Conservation (phyloP, 129 eudicot genomes). For the Silybum marianum region DNA sequence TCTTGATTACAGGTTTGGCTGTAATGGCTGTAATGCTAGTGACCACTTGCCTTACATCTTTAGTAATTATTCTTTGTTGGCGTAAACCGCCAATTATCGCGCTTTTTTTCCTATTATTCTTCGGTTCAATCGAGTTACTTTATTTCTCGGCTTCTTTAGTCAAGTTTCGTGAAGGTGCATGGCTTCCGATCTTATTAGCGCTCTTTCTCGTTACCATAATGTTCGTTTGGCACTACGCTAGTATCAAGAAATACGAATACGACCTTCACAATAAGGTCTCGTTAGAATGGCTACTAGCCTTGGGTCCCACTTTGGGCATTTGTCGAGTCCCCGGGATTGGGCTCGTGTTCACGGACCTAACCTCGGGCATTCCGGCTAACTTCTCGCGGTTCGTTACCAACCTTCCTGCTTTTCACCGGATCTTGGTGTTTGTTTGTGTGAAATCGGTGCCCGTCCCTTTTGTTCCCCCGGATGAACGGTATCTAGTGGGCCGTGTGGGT, state of each 20-base stretch:
- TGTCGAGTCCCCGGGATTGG: slow-evolving; percentile 91
- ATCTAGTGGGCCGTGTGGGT: slow-evolving; percentile 81
- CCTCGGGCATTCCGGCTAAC: slow-evolving; percentile 88
- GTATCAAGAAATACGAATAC: slow-evolving; percentile 70
- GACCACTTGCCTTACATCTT: slow-evolving; percentile 82
- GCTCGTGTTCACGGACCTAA: slow-evolving; percentile 78
- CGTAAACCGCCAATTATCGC: slow-evolving; percentile 77
- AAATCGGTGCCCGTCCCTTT: slow-evolving; percentile 87
- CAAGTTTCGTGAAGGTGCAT: slow-evolving; percentile 86
- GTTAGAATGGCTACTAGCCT: slow-evolving; percentile 85
- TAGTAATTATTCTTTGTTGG: slow-evolving; percentile 89
- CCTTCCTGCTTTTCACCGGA: slow-evolving; percentile 87
- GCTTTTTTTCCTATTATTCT: slow-evolving; percentile 64
- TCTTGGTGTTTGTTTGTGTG: slow-evolving; percentile 78
- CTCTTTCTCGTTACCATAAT: slow-evolving; percentile 76
- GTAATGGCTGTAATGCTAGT: slow-evolving; percentile 95
- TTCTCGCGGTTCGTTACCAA: slow-evolving; percentile 91
- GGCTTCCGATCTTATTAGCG: slow-evolving; percentile 90
- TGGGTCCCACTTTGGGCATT: slow-evolving; percentile 93
- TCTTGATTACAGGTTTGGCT: slow-evolving; percentile 68
- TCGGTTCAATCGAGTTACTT: slow-evolving; percentile 78
- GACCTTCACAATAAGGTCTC: slow-evolving; percentile 96
- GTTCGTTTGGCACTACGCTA: slow-evolving; percentile 93
- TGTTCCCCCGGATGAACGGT: slow-evolving; percentile 78
- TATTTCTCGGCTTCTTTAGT: slow-evolving; percentile 89